Evolutionary conservation across 78 protist genomes (phyloP), one percentile per base, ranked within the genome.

Genomic region (Andalucia godoyi): DNA sequence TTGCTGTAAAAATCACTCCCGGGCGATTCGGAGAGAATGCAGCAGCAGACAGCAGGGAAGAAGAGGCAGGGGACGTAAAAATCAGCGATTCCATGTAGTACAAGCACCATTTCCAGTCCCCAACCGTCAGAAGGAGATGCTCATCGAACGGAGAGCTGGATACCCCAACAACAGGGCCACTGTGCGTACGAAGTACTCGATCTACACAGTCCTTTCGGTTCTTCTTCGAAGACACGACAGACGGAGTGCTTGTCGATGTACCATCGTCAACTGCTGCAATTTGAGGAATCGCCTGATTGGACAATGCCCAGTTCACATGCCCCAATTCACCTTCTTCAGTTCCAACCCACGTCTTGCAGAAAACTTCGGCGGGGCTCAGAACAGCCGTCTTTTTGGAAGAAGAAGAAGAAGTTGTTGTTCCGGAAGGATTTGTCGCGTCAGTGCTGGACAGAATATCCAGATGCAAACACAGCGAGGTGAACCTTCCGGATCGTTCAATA

Each of bases 261-360:
- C n/a, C n/a, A n/a, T n/a, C n/a, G n/a, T n/a, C n/a, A n/a, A n/a
- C n/a, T n/a, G n/a, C n/a, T n/a, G n/a, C n/a, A n/a, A n/a, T n/a
- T n/a, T n/a, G n/a, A n/a, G n/a, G n/a, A n/a, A n/a, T 37, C 30
- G 25, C 25, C 47, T 9, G 21, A 4, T 54, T 62, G 15, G 7
- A 2, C 5, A 62, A 50, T 4, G 74, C 62, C 55, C 50, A 68
- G 41, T 54, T 42, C 18, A 6, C 3, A 21, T 17, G 2, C 27
- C 4, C 66, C 12, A 68, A 54, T 51, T 68, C 74, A 33, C 74
- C 74, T 1, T 68, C 74, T 6, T 32, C 39, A 2, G 74, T 54
- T 40, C 25, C 47, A 17, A 32, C 49, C 38, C 39, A 2, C 21
- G 27, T 7, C 21, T 2, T 5, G 73, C 52, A 67, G 33, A 59